Base-by-base conservation (phyloP, 2,329 filamentous ascomycete species). In the Orbilia javanica region DNA sequence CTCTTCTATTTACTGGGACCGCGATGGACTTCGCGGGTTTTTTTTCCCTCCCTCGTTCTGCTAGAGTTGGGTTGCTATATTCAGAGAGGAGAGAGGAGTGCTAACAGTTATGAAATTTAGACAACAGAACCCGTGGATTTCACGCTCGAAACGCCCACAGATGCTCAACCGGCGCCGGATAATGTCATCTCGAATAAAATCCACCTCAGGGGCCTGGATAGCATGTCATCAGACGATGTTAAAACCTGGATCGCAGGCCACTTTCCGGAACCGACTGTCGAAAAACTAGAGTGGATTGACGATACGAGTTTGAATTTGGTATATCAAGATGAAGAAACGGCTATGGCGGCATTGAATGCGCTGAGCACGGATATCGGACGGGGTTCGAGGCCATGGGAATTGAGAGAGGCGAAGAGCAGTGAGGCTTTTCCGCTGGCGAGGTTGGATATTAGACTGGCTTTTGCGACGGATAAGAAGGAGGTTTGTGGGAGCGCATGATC, bases 261-360 rank as follows among this genome's bases (percentile, higher is more conserved):
- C 83, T 93, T 88, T 82, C 85, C 87, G 39, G 83, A 84, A 13
- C 86, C 87, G 69, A 82, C 85, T 65, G 86, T 90, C 71, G 86
- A 88, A 70, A 88, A 89, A 27, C 87, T 97, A 79, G 94, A 98
- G 85, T 99, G 96, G 96, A 93, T 99, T 80, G 93, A 98, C 83
- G 96, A 99, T 84, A 90, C 89, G 5, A 95, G 93, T 0, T 80
- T 80, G 79, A 98, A 98, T 83, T 86, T 97, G 66, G 84, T 97
- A 65, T 98, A 96, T 85, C 86, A 86, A 71, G 87, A 85, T 39
- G 82, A 86, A 11, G 86, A 87, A 52, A 84, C 87, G 11, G 90
- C 89, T 1, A 82, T 86, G 4, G 83, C 86, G 64, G 89, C 89
- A 20, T 85, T 91, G 25, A 82, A 83, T 34, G 85, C 86, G 3